A percentile compares a stretch with the other conserved stretches of the same genome.
Conservation (phyloP, 2,329 filamentous ascomycete genomes). For the Apiospora koreana region DNA sequence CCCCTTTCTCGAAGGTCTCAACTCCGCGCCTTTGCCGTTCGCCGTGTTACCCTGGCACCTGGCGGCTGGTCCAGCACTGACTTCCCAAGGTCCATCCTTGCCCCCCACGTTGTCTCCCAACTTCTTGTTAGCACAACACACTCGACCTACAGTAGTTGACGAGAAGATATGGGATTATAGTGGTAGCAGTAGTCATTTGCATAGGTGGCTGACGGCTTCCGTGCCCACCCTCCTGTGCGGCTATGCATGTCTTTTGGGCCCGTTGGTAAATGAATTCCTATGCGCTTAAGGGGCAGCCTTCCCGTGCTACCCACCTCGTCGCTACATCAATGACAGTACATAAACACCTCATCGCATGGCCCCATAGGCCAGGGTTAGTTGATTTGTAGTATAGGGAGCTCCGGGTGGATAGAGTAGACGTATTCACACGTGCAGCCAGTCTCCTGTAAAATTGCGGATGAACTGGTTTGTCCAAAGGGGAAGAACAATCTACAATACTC, state of each 20-base stretch:
- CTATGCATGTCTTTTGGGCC: background rate
- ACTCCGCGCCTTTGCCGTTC: background rate
- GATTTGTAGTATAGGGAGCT: background rate
- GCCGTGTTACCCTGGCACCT: background rate
- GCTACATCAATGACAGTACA: background rate
- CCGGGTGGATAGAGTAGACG: background rate
- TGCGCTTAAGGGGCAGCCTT: background rate
- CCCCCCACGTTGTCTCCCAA: background rate
- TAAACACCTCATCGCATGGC: background rate
- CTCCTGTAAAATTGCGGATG: background rate
- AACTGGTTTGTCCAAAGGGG: background rate
- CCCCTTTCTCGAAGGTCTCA: background rate
- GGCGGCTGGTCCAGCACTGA: background rate
- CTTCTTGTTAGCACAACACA: background rate
- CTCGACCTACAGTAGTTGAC: background rate
- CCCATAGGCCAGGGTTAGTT: background rate
- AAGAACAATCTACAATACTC: background rate
- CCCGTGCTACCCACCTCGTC: background rate
- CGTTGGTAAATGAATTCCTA: slow-evolving; percentile 2
- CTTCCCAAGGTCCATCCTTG: background rate
- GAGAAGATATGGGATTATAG: background rate
- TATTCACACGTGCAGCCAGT: background rate
- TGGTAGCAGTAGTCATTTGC: background rate
- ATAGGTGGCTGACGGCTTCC: background rate
- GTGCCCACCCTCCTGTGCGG: background rate